These are phyloP conservation scores for Haplosporangium gracile DNA, from an alignment of 192 early-diverging fungal species.

Conservation along the genomic window DNA sequence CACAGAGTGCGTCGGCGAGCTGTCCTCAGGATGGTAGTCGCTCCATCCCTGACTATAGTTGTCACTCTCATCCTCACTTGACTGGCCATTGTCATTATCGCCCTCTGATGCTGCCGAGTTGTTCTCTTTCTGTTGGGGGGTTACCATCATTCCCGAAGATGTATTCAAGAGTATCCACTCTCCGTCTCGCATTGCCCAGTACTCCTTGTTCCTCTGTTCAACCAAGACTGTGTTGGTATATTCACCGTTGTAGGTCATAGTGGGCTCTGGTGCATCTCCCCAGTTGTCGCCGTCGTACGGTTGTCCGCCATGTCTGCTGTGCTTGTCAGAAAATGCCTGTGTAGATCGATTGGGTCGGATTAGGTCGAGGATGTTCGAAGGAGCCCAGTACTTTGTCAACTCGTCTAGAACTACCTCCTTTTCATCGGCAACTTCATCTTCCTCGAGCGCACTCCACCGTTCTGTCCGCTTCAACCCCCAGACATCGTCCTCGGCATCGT, in stretches of 20 bases:
- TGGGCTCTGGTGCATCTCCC: slow-evolving; percentile 21
- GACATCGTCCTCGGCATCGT: slow-evolving; percentile 18
- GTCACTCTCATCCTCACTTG: slow-evolving; percentile 1
- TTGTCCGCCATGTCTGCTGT: neutral
- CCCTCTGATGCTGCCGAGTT: neutral
- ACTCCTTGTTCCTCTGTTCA: slow-evolving; percentile 33
- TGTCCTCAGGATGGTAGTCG: neutral
- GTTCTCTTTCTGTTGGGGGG: neutral
- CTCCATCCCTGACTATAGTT: slow-evolving; percentile 3
- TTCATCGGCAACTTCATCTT: neutral
- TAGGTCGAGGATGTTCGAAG: slow-evolving; percentile 12
- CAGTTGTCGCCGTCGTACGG: slow-evolving; percentile 26
- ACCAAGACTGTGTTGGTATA: slow-evolving; percentile 36
- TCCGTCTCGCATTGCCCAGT: slow-evolving; percentile 18
- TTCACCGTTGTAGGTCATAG: slow-evolving; percentile 27
- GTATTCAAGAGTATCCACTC: slow-evolving; percentile 35
- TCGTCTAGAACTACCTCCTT: slow-evolving; percentile 31
- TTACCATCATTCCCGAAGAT: slow-evolving; percentile 12
- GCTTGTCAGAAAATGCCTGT: neutral
- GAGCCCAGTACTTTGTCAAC: slow-evolving; percentile 31
- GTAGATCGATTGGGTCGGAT: slow-evolving; percentile 18
- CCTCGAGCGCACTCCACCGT: slow-evolving; percentile 11
- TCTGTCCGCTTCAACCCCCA: slow-evolving; percentile 17
- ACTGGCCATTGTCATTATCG: neutral
- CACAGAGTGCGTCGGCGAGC: neutral